Evolutionary conservation across 106 monocot species (phyloP).

Genomic region (Posidonia australis): DNA sequence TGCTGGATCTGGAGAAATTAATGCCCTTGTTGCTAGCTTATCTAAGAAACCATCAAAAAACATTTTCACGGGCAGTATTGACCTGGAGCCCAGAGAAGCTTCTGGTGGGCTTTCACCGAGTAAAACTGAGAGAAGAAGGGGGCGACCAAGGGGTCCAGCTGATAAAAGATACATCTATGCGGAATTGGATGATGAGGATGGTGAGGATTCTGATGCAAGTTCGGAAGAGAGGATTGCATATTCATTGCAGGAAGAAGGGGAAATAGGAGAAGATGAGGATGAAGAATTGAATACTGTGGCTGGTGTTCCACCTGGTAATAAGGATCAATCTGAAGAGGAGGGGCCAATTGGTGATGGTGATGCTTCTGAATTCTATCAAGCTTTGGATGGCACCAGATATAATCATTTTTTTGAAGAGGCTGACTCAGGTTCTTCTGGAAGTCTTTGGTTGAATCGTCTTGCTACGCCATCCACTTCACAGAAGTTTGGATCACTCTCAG

Average conservation of each 20-base stretch:
- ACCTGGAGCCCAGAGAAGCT: constrained; percentile 28
- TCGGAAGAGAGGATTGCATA: constrained; percentile 41
- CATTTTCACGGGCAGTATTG: constrained; percentile 29
- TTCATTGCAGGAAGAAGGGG: constrained; percentile 52
- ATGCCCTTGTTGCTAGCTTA: constrained; percentile 44
- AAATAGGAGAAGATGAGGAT: constrained; percentile 55
- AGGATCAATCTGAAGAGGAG: constrained; percentile 43
- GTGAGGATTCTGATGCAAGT: constrained; percentile 58
- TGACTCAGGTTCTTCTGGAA: constrained; percentile 72
- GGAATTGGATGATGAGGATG: constrained; percentile 68
- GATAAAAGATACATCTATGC: constrained; percentile 37
- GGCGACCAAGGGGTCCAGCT: constrained; percentile 21
- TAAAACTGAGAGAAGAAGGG: constrained; percentile 53
- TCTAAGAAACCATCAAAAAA: constrained; percentile 84
- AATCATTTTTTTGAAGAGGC: constrained; percentile 47
- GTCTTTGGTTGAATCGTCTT: constrained; percentile 36
- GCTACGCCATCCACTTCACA: constrained; percentile 55
- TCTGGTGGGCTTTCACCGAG: constrained; percentile 17
- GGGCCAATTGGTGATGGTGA: constrained; percentile 30
- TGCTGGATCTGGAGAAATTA: constrained; percentile 55
- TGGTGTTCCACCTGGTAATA: constrained; percentile 27
- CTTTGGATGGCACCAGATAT: constrained; percentile 19
- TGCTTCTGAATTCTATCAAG: constrained; percentile 34
- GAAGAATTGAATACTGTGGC: constrained; percentile 42
- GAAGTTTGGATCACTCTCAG: constrained; percentile 91